Evolutionary conservation across 805 yeast genomes (phyloP), one percentile per base, ranked within the genome.

Genomic region (Candida tammaniensis): DNA sequence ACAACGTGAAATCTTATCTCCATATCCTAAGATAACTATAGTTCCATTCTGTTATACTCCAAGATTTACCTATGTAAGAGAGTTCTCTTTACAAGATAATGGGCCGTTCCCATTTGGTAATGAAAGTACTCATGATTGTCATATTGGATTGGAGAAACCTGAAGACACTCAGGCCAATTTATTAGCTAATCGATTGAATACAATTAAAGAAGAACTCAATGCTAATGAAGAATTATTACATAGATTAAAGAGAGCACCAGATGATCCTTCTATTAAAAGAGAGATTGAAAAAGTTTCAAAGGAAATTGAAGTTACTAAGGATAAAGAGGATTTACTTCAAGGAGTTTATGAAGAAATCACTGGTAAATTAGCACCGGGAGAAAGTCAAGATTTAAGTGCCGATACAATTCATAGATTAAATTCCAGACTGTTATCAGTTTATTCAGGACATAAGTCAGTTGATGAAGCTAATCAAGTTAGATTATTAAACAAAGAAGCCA

Each of bases 101-200:
- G 72, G 78, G 2, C 51, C 48, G 6, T 76, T 52, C 49, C 84
- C 85, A 11, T 82, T 81, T 60, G 85, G 83, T 5, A 61, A 64
- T 20, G 83, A 75, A 43, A 49, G 64, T 0, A 76, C 83, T 5
- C 95, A 87, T 50, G 61, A 70, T 11, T 87, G 95, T 56, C 51
- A 68, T n/a, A 61, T 78, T 39, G 82, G 74, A 1, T 45, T 52
- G 3, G 65, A 64, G 33, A 72, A 72, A 30, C 82, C 86, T 1
- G 80, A 78, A 37, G 58, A 59, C 6, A 73, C 80, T 1, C 84
- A 81, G 41, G 61, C 64, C 2, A 44, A 46, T 6, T 49, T 81
- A 7, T 70, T 79, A 12, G 36, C 36, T 6, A 42, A 45, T 12
- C 39, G 57, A 28, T 37, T 49, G 18, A 36, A 30, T n/a, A 36